Base-by-base conservation (phyloP, 805 yeast genomes). In the Wickerhamomyces silvicola region DNA sequence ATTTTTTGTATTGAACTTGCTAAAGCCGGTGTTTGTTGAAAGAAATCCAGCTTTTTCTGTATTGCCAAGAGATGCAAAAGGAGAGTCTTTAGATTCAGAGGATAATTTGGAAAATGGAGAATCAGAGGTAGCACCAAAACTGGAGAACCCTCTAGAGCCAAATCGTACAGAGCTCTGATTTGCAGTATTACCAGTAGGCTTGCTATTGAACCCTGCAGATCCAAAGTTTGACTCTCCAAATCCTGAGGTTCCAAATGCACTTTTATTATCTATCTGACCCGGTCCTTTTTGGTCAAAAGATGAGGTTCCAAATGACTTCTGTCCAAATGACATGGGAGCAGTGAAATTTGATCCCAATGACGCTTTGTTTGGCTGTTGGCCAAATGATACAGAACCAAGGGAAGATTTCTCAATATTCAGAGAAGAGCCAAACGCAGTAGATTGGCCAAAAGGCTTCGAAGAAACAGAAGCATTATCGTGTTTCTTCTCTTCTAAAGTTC, bases 51-150 rank as follows among this genome's bases (percentile, higher is more conserved):
- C 11, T 26, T 14, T 22, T 18, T 28, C 33, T 10, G 27, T 13
- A 5, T 25, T 22, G 10, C 28, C 36, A n/a, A 41, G 24, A 13
- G 22, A 24, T n/a, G 29, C 33, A 25, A 28, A 34, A 11, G 37
- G 32, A 8, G 39, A 24, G 13, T 41, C 15, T 19, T 26, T 24
- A n/a, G 24, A 24, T n/a, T 37, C 28, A 4, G 36, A n/a, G n/a
- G n/a, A n/a, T n/a, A n/a, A n/a, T n/a, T n/a, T n/a, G n/a, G 48
- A 52, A 30, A 48, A 51, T n/a, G 54, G 38, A 5, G 48, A 45
- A 3, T 38, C 33, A 16, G 37, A n/a, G 14, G 25, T 30, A 8
- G 30, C 20, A n/a, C 20, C 12, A n/a, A 33, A 16, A n/a, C 50
- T 7, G 50, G 32, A 11, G 58, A 29, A 14, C 42, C 39, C 6